Evolutionary conservation across 495 filamentous ascomycete genomes (phyloP).

Genomic region (Peziza echinospora): DNA sequence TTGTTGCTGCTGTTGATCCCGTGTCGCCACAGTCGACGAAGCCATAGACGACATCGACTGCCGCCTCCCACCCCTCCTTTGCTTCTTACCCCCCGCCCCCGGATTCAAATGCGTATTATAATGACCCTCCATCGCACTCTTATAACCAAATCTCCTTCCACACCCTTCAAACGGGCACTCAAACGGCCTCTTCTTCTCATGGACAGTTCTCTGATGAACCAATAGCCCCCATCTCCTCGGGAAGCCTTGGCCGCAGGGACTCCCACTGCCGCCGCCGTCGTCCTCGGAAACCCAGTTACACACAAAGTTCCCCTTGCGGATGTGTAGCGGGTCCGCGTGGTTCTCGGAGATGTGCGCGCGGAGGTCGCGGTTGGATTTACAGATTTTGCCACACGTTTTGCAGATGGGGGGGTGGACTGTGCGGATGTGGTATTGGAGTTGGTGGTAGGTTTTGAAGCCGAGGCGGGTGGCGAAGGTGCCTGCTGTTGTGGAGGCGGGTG

Average conservation of each 20-base stretch:
- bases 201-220: slow-evolving; percentile 52
- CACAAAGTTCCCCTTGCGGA: slow-evolving; percentile 28
- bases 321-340: slow-evolving; percentile 39
- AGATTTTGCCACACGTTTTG: slow-evolving; percentile 43
- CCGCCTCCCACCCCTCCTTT: not conserved
- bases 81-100: not conserved
- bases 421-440: slow-evolving; percentile 49
- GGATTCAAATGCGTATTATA: slow-evolving; percentile 4
- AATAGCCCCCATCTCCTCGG: slow-evolving; percentile 59
- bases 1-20: not conserved
- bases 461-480: slow-evolving; percentile 14
- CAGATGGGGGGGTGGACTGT: slow-evolving; percentile 54
- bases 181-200: slow-evolving; percentile 31
- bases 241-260: slow-evolving; percentile 48
- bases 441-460: slow-evolving; percentile 47
- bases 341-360: slow-evolving; percentile 47
- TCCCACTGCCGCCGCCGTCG: no score
- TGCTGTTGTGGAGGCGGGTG: not conserved
- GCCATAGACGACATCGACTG: not conserved
- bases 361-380: slow-evolving; percentile 36
- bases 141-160: slow-evolving; percentile 12
- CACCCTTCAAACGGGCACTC: slow-evolving; percentile 9
- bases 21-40: not conserved
- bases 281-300: no score
- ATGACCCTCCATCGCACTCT: slow-evolving; percentile 8